Conservation (phyloP, 75 land plant genomes). For the Ceratopteris richardii region DNA sequence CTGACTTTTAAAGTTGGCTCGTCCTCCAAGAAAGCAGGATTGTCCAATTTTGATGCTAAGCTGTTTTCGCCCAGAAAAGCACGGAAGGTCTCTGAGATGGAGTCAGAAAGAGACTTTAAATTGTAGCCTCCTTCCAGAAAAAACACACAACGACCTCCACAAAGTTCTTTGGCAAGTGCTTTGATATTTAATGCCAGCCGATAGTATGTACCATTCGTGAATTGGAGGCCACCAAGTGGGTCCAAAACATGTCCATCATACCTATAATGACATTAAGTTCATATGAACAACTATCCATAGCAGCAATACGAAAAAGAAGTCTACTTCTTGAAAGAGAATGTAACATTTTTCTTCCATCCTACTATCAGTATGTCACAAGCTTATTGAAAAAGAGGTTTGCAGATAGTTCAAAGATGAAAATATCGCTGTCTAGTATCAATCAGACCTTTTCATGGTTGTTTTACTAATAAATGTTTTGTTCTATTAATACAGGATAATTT, state of each 20-base stretch:
- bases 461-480: no score
- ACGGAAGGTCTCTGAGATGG: conserved; percentile 81
- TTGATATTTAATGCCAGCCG: conserved; percentile 70
- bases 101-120: conserved; percentile 74
- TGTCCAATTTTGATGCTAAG: conserved; percentile 49
- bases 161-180: conserved; percentile 66
- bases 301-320: no score
- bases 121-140: conserved; percentile 98
- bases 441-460: no score
- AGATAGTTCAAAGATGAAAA: no score
- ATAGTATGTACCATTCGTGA: conserved; percentile 87
- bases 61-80: conserved; percentile 85
- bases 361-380: no score
- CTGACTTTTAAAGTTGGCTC: conserved; percentile 57
- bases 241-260: conserved; percentile 92
- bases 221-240: conserved; percentile 78
- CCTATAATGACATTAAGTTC: conserved; percentile 24
- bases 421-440: no score
- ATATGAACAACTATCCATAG: not conserved
- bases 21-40: conserved; percentile 82
- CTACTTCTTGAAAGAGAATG: no score
- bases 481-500: no score
- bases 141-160: conserved; percentile 87
- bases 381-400: no score
- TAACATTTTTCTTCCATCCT: no score